Conservation (phyloP, 768 basidiomycete genomes). For the Glaciozyma martinii region DNA sequence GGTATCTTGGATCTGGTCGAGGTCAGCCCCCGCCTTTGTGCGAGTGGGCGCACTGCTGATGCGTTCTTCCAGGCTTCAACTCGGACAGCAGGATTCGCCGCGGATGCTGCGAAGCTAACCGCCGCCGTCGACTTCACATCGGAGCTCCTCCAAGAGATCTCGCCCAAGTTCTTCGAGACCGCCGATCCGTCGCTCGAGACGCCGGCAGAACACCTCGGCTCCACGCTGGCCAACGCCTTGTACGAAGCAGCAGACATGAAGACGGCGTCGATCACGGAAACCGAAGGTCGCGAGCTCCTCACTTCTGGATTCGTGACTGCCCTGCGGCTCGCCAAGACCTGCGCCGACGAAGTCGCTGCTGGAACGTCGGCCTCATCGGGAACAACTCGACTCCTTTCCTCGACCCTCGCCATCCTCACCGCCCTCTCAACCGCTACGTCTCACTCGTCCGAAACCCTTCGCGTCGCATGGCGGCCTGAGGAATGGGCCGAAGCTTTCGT, state of each 20-base stretch:
- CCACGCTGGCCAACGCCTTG: conserved; percentile 21
- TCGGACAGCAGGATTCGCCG: not conserved
- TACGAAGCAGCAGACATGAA: conserved; percentile 30
- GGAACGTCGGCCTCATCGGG: not conserved
- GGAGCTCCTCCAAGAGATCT: conserved; percentile 32
- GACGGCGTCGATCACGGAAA: conserved; percentile 28
- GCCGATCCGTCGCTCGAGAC: not conserved
- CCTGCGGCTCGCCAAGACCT: conserved; percentile 15
- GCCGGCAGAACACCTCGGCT: not conserved
- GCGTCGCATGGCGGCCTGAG: conserved; percentile 53
- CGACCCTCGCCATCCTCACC: not conserved
- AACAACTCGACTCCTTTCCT: conserved; percentile 1
- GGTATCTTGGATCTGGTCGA: conserved; percentile 57
- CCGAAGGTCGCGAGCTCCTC: conserved; percentile 24
- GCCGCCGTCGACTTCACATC: conserved; percentile 6
- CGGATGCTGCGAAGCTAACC: not conserved
- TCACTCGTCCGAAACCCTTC: conserved; percentile 37
- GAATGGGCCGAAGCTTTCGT: conserved; percentile 57
- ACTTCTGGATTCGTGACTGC: conserved; percentile 12
- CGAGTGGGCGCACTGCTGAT: not conserved
- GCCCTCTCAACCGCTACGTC: conserved; percentile 6
- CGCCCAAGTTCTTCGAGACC: conserved; percentile 28
- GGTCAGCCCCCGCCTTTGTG: conserved; percentile 44
- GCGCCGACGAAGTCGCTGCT: not conserved
- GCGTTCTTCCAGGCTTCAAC: not conserved